phyloP scores from a whole-genome alignment of 2,329 filamentous ascomycete genomes.

The Plectosphaerella plurivora region DNA sequence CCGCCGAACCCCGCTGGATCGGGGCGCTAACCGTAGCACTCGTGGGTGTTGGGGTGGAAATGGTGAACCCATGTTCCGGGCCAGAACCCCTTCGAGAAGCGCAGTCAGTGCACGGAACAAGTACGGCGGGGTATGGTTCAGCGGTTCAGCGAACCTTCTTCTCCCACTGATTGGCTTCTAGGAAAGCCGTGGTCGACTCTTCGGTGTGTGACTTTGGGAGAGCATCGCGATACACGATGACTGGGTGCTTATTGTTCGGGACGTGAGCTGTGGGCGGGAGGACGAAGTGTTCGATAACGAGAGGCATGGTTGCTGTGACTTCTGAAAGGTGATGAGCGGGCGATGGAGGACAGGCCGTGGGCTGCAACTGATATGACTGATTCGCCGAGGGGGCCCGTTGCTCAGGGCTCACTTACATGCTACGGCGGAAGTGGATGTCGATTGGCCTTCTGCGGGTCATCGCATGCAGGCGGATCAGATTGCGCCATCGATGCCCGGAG shows the following conservation, averaged over 20 bases:
- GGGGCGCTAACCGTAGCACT: slow-evolving; percentile 15
- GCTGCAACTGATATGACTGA: no score
- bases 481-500: no score
- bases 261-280: slow-evolving; percentile 1
- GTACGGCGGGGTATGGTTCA: neutral
- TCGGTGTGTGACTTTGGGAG: slow-evolving; percentile 11
- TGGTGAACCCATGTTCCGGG: slow-evolving; percentile 10
- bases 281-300: neutral
- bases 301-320: neutral
- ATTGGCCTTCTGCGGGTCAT: no score
- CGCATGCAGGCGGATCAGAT: no score
- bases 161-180: slow-evolving; percentile 16
- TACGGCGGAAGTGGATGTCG: no score
- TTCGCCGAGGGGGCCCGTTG: no score
- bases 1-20: neutral
- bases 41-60: slow-evolving; percentile 17
- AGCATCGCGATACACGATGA: slow-evolving; percentile 15
- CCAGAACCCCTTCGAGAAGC: neutral
- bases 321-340: no score
- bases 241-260: slow-evolving; percentile 15
- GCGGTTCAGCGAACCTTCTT: slow-evolving; percentile 5
- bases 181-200: slow-evolving; percentile 7
- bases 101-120: neutral
- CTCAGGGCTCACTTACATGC: no score
- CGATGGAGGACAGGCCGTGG: no score